These are phyloP conservation scores for Lactarius deliciosus DNA, from an alignment of 768 basidiomycete species.

Conservation along the genomic window DNA sequence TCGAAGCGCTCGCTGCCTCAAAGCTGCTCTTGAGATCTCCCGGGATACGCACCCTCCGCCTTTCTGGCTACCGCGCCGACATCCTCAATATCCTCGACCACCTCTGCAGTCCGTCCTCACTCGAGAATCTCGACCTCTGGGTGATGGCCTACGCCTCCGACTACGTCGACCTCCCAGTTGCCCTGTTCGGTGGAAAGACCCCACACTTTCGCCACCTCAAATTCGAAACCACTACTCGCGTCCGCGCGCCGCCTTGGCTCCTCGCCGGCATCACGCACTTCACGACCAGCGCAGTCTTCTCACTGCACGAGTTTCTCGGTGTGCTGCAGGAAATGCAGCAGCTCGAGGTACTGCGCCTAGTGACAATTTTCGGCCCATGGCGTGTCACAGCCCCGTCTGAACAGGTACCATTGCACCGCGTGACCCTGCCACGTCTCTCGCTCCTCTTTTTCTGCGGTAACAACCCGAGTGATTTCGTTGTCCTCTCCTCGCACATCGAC, in stretches of 20 bases:
- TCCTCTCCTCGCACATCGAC: conserved; percentile 11
- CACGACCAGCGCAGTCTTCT: conserved; percentile 11
- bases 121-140: conserved; percentile 6
- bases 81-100: conserved; percentile 12
- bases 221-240: not conserved
- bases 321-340: conserved; percentile 14
- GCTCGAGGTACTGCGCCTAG: conserved; percentile 14
- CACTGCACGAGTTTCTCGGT: conserved; percentile 2
- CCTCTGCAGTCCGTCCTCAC: conserved; percentile 16
- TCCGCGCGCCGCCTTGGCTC: conserved; percentile 21
- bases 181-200: conserved; percentile 14
- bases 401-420: not conserved
- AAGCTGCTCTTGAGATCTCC: conserved; percentile 12
- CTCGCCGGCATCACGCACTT: conserved; percentile 12
- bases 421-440: conserved; percentile 3
- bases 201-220: conserved; percentile 10
- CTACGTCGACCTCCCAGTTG: conserved; percentile 1
- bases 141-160: not conserved
- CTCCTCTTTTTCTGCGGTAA: conserved; percentile 14
- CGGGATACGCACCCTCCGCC: conserved; percentile 16
- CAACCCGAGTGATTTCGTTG: conserved; percentile 1
- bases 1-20: conserved; percentile 10
- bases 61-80: conserved; percentile 7
- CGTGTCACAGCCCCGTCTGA: not conserved
- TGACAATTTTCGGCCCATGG: conserved; percentile 9